Evolutionary conservation across 1,284 basidiomycete species (phyloP).

Genomic region (Vanrija humicola): DNA sequence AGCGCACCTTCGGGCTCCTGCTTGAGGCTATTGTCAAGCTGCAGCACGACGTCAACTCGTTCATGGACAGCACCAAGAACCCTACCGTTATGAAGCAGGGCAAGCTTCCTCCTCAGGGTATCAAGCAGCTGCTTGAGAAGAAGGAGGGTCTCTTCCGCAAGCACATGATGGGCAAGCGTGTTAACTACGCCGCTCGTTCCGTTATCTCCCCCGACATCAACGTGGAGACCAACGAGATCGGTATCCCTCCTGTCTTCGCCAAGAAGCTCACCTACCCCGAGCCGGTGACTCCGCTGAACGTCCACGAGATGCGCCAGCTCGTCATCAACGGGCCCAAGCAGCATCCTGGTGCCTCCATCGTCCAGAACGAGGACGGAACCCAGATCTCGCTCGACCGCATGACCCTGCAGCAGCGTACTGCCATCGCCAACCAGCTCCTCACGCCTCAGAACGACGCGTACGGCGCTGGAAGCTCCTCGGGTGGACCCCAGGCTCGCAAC

Average conservation of each 20-base stretch:
- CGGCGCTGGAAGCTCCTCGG: conserved; percentile 52
- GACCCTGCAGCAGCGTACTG: conserved; percentile 80
- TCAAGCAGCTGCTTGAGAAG: conserved; percentile 97
- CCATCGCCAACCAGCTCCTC: conserved; percentile 93
- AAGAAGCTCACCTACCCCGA: conserved; percentile 96
- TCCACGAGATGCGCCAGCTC: conserved; percentile 80
- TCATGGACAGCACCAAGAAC: conserved; percentile 97
- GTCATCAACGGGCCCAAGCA: conserved; percentile 88
- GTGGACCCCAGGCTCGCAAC: conserved; percentile 69
- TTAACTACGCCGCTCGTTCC: conserved; percentile 97
- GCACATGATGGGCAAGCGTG: conserved; percentile 99
- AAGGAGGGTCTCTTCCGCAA: conserved; percentile 98
- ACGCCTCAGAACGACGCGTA: conserved; percentile 78
- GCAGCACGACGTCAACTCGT: conserved; percentile 93
- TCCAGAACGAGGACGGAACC: conserved; percentile 91
- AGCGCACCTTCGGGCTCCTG: conserved; percentile 64
- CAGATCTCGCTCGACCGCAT: conserved; percentile 81
- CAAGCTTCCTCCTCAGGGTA: conserved; percentile 85
- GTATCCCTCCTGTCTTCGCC: conserved; percentile 96
- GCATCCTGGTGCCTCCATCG: conserved; percentile 90
- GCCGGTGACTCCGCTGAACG: conserved; percentile 88
- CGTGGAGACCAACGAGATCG: conserved; percentile 99
- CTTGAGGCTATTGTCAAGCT: conserved; percentile 82
- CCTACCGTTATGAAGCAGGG: conserved; percentile 79
- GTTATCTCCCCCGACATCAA: conserved; percentile 99